phyloP scores from a whole-genome alignment of 495 filamentous ascomycete species.

The Apodospora peruviana region DNA sequence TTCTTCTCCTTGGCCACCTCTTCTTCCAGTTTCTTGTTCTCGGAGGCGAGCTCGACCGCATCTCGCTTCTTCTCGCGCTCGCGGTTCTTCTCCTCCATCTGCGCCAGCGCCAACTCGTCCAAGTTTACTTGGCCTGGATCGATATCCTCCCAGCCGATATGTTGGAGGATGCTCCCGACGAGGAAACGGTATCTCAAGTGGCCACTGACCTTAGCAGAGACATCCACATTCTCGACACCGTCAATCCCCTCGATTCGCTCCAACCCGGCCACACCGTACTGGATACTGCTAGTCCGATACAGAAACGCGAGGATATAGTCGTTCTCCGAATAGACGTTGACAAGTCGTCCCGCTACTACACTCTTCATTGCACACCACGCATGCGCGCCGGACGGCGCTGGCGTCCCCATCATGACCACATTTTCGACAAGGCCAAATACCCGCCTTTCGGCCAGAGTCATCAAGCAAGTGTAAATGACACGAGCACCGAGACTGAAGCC shows the following conservation, averaged over 20 bases:
- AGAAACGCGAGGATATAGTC: constrained; percentile 59
- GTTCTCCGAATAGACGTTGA: constrained; percentile 56
- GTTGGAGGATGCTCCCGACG: constrained; percentile 47
- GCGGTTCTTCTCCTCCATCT: constrained; percentile 17
- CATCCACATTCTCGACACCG: constrained; percentile 54
- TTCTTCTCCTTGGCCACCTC: constrained; percentile 10
- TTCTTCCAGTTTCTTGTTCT: constrained; percentile 9
- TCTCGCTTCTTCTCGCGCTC: constrained; percentile 22
- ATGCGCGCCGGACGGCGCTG: constrained; percentile 56
- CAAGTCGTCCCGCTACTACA: constrained; percentile 49
- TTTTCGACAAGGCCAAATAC: constrained; percentile 86
- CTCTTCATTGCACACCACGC: constrained; percentile 51
- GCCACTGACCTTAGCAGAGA: constrained; percentile 47
- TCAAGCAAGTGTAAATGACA: constrained; percentile 78
- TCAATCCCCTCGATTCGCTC: constrained; percentile 47
- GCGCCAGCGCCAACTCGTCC: constrained; percentile 29
- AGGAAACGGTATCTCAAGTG: constrained; percentile 52
- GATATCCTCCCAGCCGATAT: constrained; percentile 53
- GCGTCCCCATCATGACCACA: constrained; percentile 76
- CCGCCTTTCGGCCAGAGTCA: constrained; percentile 64
- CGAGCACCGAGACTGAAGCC: constrained; percentile 91
- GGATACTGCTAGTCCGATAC: constrained; percentile 47
- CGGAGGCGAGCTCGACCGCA: constrained; percentile 5
- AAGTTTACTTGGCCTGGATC: constrained; percentile 36
- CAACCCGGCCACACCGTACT: constrained; percentile 54